Base-by-base conservation (phyloP, 2,329 filamentous ascomycete genomes). In the Thelonectria discophora region DNA sequence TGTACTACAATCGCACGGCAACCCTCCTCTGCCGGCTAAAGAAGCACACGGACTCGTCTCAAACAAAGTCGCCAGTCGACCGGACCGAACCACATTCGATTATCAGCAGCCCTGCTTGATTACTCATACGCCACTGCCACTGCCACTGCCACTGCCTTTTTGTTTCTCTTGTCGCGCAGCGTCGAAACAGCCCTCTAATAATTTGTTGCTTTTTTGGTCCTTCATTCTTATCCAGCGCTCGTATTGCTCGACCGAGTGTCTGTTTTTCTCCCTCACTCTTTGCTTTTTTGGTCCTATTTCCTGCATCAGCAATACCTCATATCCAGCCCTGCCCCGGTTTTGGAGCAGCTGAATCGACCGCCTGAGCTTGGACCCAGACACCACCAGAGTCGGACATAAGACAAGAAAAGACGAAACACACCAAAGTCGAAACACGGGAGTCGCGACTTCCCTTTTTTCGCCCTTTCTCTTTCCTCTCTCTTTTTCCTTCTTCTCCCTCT, bases 21-120 rank as follows among this genome's bases (percentile, higher is more conserved):
- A 34, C 52, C 18, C 52, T 55, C 47, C 60, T 62, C 59, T 55
- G 60, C 57, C 47, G 37, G 58, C 66, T 57, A 70, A 24, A 66
- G 21, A 24, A 24, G 64, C 69, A 70, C 68, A 56, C 68, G 68
- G 68, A 62, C 68, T 64, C 69, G 64, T 51, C 63, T 59, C 55
- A 59, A 70, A 62, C 21, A 24, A 24, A 65, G 65, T 64, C 65
- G 63, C 65, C 64, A 69, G 67, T 67, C 64, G 65, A 70, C 65
- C 64, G 54, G 52, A 64, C 55, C 27, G 62, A 70, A 63, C 62
- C 68, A 56, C 68, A 56, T 62, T 60, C 58, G 59, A 64, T 62
- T 21, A 12, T 18, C 42, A 45, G 20, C 8, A 45, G 39, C 58
- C 67, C 63, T 45, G 43, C 56, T 24, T 59, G 43, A 49, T 56